A percentile compares a stretch with the other conserved stretches of the same genome.
Conservation (phyloP, 768 basidiomycete species). For the Tulasnella sp. region DNA sequence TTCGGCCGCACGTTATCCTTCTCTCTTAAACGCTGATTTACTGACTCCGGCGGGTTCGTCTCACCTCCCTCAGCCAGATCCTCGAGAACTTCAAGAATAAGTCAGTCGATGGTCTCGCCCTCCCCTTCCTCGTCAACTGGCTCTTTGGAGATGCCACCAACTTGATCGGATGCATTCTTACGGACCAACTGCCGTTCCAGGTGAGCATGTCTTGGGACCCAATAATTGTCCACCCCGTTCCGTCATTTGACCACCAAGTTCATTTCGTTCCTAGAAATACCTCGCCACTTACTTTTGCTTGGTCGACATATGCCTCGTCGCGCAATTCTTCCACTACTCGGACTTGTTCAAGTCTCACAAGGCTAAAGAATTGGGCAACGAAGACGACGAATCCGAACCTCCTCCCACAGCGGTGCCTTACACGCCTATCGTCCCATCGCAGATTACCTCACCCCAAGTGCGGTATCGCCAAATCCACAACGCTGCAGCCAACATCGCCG, state of each 20-base stretch:
- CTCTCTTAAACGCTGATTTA: neutral
- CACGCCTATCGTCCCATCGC: slow-evolving; percentile 15
- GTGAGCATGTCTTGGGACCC: slow-evolving; percentile 44
- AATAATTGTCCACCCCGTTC: slow-evolving; percentile 3
- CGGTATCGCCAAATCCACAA: slow-evolving; percentile 49
- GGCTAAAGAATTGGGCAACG: neutral
- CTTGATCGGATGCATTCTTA: slow-evolving; percentile 80
- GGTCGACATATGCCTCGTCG: slow-evolving; percentile 70
- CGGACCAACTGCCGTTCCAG: slow-evolving; percentile 92
- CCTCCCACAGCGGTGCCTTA: slow-evolving; percentile 7
- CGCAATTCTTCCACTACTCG: slow-evolving; percentile 81
- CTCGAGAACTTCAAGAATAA: slow-evolving; percentile 68
- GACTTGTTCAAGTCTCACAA: neutral
- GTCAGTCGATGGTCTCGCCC: slow-evolving; percentile 84
- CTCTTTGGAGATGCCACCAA: slow-evolving; percentile 89
- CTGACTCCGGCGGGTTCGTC: neutral
- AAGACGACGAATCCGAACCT: neutral
- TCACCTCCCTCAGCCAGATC: slow-evolving; percentile 58
- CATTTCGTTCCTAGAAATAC: slow-evolving; percentile 55
- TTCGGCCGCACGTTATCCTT: neutral
- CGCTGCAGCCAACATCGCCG: slow-evolving; percentile 69
- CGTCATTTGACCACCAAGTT: slow-evolving; percentile 27
- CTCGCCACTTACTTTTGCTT: slow-evolving; percentile 89
- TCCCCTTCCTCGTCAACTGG: slow-evolving; percentile 94
- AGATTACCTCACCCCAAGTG: slow-evolving; percentile 22